phyloP scores from a whole-genome alignment of 2,329 filamentous ascomycete species.

The Grosmannia clavigera region DNA sequence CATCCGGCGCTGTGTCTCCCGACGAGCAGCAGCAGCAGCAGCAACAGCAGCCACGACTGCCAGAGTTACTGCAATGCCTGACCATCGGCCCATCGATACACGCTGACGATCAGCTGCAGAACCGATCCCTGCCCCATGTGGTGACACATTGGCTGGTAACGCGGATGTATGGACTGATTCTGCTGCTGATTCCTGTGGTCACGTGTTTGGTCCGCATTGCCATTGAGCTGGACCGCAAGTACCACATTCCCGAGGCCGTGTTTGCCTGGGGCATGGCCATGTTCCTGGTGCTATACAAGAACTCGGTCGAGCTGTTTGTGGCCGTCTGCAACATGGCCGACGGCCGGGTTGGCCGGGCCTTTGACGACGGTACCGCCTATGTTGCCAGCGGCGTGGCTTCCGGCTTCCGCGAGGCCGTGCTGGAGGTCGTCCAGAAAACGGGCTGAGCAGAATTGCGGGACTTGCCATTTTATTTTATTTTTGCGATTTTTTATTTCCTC shows the following conservation, averaged over 20 bases:
- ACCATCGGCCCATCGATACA: background rate
- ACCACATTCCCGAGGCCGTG: slow-evolving; percentile 11
- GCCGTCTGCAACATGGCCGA: slow-evolving; percentile 10
- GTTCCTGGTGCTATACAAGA: slow-evolving; percentile 4
- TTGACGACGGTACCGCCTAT: slow-evolving; percentile 14
- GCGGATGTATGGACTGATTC: slow-evolving; percentile 7
- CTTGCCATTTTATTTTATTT: no score
- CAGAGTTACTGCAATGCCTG: background rate
- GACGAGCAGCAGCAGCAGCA: background rate
- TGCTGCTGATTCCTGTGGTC: slow-evolving; percentile 8
- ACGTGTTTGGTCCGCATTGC: slow-evolving; percentile 1
- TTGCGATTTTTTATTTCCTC: background rate
- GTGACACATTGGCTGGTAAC: slow-evolving; percentile 12
- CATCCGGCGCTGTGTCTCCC: background rate
- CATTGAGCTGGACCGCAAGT: slow-evolving; percentile 11
- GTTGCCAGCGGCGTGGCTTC: slow-evolving; percentile 15
- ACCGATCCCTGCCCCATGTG: slow-evolving; percentile 9
- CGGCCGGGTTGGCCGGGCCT: slow-evolving; percentile 10
- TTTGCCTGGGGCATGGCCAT: slow-evolving; percentile 5
- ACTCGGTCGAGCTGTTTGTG: slow-evolving; percentile 7
- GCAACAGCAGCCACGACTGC: background rate
- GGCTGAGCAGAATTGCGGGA: background rate
- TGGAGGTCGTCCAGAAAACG: slow-evolving; percentile 10
- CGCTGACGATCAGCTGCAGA: background rate
- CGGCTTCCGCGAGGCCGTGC: slow-evolving; percentile 14